Percentiles rank a stretch among this genome's conserved stretches.
These are phyloP conservation scores for Aspergillus amoenus DNA, from an alignment of 2,329 filamentous ascomycete species.

Conservation along the genomic window DNA sequence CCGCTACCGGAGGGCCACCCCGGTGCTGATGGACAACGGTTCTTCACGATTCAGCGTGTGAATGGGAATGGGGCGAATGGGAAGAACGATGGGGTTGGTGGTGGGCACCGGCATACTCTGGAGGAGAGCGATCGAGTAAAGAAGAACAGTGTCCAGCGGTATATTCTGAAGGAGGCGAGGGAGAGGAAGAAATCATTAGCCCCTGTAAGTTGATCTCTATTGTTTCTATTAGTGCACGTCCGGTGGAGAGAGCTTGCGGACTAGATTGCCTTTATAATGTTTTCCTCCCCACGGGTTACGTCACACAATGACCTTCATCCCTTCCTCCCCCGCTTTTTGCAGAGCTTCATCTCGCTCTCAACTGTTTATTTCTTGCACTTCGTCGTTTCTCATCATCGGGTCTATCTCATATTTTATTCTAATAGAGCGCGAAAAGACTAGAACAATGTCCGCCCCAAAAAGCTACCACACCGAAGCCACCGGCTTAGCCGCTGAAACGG, in stretches of 20 bases:
- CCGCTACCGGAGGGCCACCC: constrained; percentile 46
- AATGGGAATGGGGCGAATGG: constrained; percentile 75
- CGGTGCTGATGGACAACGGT: constrained; percentile 53
- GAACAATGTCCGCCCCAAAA: constrained; percentile 60
- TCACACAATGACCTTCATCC: background rate
- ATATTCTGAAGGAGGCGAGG: constrained; percentile 63
- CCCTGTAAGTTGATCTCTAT: constrained; percentile 42
- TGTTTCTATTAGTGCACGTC: background rate
- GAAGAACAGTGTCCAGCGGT: constrained; percentile 73
- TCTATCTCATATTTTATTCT: constrained; percentile 10
- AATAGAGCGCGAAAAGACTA: constrained; percentile 21
- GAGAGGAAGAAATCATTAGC: constrained; percentile 59
- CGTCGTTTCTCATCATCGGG: background rate
- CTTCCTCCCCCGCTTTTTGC: constrained; percentile 9
- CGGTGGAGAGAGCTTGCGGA: background rate
- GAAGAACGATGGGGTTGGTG: constrained; percentile 66
- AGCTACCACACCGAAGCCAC: constrained; percentile 70
- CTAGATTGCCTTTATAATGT: background rate
- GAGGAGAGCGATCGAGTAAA: constrained; percentile 76
- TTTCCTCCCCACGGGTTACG: background rate
- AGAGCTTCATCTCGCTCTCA: background rate
- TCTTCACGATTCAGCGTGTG: constrained; percentile 74
- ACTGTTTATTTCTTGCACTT: background rate
- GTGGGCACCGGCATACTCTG: constrained; percentile 72
- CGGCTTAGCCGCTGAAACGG: constrained; percentile 68